phyloP scores from a whole-genome alignment of 768 basidiomycete species.

The Asterophora lycoperdoides region DNA sequence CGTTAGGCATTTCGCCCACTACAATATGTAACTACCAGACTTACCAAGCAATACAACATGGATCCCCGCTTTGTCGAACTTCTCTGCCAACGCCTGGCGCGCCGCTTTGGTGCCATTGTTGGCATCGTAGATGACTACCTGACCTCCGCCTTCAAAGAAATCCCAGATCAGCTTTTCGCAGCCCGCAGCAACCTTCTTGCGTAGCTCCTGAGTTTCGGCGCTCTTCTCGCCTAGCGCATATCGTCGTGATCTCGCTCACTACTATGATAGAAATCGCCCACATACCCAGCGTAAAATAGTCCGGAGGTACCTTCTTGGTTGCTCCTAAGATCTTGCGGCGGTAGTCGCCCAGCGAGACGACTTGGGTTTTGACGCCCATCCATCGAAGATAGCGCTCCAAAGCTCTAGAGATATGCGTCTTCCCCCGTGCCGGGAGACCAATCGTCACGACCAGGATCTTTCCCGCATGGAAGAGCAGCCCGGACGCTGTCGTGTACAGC shows the following conservation, averaged over 20 bases:
- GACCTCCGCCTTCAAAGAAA: conserved; percentile 82
- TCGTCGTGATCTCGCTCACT: background rate
- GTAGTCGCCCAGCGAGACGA: conserved; percentile 94
- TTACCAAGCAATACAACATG: conserved; percentile 93
- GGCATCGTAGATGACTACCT: conserved; percentile 98
- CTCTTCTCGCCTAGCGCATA: conserved; percentile 33
- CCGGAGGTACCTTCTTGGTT: conserved; percentile 80
- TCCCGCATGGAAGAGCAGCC: conserved; percentile 86
- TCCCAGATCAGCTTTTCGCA: conserved; percentile 88
- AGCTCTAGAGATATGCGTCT: conserved; percentile 94
- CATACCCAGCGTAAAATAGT: conserved; percentile 86
- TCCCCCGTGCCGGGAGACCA: conserved; percentile 90
- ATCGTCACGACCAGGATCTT: conserved; percentile 93
- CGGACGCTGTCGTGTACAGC: conserved; percentile 87
- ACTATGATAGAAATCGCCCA: background rate
- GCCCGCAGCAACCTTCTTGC: conserved; percentile 71
- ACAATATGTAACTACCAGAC: conserved; percentile 6
- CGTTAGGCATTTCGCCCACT: background rate
- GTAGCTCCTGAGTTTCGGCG: conserved; percentile 71
- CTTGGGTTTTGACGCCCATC: conserved; percentile 96
- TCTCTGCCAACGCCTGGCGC: conserved; percentile 72
- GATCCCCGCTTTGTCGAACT: conserved; percentile 79
- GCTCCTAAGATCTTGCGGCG: conserved; percentile 86
- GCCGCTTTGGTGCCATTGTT: conserved; percentile 80
- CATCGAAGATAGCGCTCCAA: conserved; percentile 97